phyloP scores from a whole-genome alignment of 345 rosid species.

The Citrus medica region DNA sequence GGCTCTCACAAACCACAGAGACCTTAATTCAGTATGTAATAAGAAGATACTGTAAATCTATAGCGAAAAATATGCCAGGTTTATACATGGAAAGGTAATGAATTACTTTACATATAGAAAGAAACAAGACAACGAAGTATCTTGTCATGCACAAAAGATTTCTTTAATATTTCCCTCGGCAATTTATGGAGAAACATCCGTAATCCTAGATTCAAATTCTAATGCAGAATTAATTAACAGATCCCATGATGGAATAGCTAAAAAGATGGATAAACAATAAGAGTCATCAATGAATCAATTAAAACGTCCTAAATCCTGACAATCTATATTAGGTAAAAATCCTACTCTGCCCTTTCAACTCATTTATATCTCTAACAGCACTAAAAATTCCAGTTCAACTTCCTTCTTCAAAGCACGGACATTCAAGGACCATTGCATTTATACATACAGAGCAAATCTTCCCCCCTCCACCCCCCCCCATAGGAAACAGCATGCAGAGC shows the following conservation, averaged over 20 bases:
- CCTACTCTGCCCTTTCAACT: neutral
- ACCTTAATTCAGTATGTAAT: neutral
- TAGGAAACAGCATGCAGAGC: neutral
- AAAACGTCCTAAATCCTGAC: neutral
- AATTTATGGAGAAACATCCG: neutral
- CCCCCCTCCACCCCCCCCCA: too few relatives aligned
- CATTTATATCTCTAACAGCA: neutral
- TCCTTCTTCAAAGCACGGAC: neutral
- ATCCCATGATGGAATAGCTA: neutral
- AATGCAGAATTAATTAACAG: neutral
- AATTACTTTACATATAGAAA: neutral
- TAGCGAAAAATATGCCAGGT: neutral
- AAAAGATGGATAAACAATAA: neutral
- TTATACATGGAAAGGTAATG: neutral
- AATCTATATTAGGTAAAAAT: neutral
- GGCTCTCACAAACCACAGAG: neutral
- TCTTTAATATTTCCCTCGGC: neutral
- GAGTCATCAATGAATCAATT: neutral
- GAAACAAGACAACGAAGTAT: neutral
- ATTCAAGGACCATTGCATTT: neutral
- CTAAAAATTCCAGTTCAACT: constrained; percentile 2
- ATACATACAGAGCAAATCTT: neutral
- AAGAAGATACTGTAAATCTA: neutral
- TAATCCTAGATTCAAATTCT: neutral
- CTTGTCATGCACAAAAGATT: neutral